These are phyloP conservation scores for Scleroderma citrinum DNA, from an alignment of 768 basidiomycete genomes.

Conservation along the genomic window DNA sequence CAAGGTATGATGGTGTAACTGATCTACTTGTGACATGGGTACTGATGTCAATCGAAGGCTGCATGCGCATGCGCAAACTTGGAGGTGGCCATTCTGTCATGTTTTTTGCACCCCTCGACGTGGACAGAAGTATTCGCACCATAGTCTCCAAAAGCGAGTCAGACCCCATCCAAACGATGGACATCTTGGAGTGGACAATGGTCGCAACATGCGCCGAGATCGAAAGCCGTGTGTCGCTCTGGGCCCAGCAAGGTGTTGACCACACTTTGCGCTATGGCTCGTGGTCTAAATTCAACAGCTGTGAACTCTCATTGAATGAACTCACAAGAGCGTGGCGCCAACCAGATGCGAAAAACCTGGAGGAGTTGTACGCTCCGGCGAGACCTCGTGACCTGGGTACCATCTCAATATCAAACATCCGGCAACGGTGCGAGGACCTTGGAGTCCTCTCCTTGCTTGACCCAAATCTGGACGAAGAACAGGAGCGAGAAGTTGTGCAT, in stretches of 20 bases:
- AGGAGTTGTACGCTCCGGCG: conserved; percentile 27
- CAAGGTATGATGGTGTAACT: too few relatives aligned
- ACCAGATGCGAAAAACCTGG: conserved; percentile 33
- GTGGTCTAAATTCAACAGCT: conserved; percentile 11
- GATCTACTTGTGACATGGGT: too few relatives aligned
- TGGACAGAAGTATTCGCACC: conserved; percentile 35
- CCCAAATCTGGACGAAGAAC: conserved; percentile 38
- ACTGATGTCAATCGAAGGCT: too few relatives aligned
- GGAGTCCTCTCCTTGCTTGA: conserved; percentile 11
- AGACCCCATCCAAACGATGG: conserved; percentile 9
- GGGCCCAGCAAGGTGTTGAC: conserved; percentile 34
- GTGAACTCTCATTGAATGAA: neutral
- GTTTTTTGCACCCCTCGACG: conserved; percentile 41
- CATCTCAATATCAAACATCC: conserved; percentile 4
- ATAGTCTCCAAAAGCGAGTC: conserved; percentile 8
- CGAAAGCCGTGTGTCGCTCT: conserved; percentile 32
- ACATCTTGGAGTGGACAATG: conserved; percentile 42
- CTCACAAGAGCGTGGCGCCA: conserved; percentile 32
- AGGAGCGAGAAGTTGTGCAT: conserved; percentile 43
- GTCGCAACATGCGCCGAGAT: conserved; percentile 39
- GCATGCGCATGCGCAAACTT: conserved; percentile 49
- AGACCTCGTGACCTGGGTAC: neutral
- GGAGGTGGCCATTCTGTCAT: conserved; percentile 42
- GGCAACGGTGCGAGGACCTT: conserved; percentile 10
- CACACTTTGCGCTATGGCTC: conserved; percentile 10